phyloP scores from a whole-genome alignment of 371 early-diverging fungal species.

The Mortierella sp. region DNA sequence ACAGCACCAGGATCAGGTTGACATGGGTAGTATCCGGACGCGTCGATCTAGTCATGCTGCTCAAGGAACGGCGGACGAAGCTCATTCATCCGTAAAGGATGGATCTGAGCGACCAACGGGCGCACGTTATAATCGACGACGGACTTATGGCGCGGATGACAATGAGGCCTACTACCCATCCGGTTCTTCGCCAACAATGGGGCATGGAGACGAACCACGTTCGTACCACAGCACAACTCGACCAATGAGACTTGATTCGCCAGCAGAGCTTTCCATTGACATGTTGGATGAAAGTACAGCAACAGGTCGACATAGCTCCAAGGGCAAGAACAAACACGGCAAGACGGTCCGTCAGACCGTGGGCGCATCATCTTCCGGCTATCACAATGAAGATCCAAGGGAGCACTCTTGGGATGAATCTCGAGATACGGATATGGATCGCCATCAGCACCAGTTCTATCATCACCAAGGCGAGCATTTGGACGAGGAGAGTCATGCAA shows the following conservation, averaged over 20 bases:
- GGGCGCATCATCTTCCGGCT: too few relatives aligned
- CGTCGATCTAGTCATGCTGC: not conserved
- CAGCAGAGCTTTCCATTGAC: not conserved
- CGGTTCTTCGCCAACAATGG: not conserved
- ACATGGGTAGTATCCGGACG: not conserved
- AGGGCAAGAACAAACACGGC: slow-evolving; percentile 1
- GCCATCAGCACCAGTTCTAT: too few relatives aligned
- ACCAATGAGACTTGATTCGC: not conserved
- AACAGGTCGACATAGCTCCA: slow-evolving; percentile 4
- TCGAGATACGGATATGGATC: not conserved
- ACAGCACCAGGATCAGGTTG: not conserved
- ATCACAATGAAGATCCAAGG: not conserved
- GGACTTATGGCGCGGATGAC: not conserved
- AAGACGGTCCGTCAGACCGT: too few relatives aligned
- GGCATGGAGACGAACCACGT: not conserved
- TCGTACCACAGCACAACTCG: not conserved
- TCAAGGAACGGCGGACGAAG: not conserved
- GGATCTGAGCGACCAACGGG: not conserved
- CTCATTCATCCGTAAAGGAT: too few relatives aligned
- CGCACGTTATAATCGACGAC: not conserved
- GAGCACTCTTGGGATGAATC: slow-evolving; percentile 4
- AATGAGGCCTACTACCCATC: not conserved
- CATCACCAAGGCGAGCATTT: not conserved
- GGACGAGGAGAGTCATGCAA: not conserved
- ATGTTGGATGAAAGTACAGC: not conserved